These are phyloP conservation scores for Staphylotrichum longicolle DNA, from an alignment of 495 filamentous ascomycete species.

Conservation along the genomic window DNA sequence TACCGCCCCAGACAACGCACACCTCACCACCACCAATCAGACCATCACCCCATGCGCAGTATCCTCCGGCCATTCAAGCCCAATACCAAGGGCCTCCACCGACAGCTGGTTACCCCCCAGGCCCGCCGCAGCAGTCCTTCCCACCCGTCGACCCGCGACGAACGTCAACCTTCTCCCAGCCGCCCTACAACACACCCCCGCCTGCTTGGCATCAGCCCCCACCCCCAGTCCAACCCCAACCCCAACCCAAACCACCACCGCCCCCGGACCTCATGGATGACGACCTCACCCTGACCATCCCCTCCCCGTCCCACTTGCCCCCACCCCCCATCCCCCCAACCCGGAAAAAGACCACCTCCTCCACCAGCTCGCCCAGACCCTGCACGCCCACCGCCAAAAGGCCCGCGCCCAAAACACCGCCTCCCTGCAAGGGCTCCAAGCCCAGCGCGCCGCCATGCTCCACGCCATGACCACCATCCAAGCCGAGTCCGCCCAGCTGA, in stretches of 20 bases:
- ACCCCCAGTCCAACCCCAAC: conserved; percentile 27
- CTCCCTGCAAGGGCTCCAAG: conserved; percentile 68
- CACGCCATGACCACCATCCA: conserved; percentile 64
- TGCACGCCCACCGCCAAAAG: conserved; percentile 63
- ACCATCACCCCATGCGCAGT: conserved; percentile 10
- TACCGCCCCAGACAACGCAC: conserved; percentile 35
- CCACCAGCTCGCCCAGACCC: conserved; percentile 65
- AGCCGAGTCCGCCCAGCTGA: conserved; percentile 66
- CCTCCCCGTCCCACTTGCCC: conserved; percentile 49
- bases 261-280: conserved; percentile 65
- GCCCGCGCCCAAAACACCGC: conserved; percentile 64
- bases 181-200: conserved; percentile 25
- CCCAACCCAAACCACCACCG: conserved; percentile 49
- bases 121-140: conserved; percentile 22
- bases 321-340: conserved; percentile 92
- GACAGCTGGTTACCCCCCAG: conserved; percentile 30
- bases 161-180: conserved; percentile 29
- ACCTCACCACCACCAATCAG: conserved; percentile 14
- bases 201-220: conserved; percentile 30
- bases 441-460: conserved; percentile 76
- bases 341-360: conserved; percentile 92
- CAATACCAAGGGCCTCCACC: conserved; percentile 38
- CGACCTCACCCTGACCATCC: conserved; percentile 65
- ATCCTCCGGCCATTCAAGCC: conserved; percentile 13
- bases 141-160: conserved; percentile 31